A percentile compares a stretch with the other conserved stretches of the same genome.
phyloP scores from a whole-genome alignment of 148 eudicot genomes.

The Dysphania ambrosioides region DNA sequence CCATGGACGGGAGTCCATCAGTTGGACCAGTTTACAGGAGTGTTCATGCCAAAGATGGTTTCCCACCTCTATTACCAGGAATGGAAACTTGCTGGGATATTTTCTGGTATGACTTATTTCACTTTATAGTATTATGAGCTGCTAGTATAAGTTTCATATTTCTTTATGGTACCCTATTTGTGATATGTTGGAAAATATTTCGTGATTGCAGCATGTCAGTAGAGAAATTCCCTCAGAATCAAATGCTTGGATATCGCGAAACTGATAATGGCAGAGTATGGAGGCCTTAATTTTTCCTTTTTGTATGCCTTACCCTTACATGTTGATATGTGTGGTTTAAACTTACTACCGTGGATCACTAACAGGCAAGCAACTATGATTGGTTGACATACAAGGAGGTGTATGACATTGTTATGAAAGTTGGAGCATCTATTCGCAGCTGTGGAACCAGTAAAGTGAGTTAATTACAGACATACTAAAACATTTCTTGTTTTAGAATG shows the following conservation, averaged over 20 bases:
- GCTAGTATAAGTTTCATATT: no score
- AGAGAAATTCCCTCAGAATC: conserved; percentile 63
- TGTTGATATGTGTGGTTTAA: background rate
- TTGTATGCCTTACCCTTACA: background rate
- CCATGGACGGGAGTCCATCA: conserved; percentile 51
- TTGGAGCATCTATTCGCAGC: conserved; percentile 73
- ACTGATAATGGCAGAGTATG: conserved; percentile 57
- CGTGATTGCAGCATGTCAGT: conserved; percentile 53
- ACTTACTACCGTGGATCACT: background rate
- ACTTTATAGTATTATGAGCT: no score
- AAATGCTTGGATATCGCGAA: conserved; percentile 76
- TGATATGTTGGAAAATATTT: background rate
- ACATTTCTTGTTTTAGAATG: background rate
- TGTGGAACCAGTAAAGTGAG: conserved; percentile 64
- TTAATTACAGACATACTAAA: background rate
- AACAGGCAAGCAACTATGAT: conserved; percentile 59
- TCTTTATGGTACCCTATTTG: background rate
- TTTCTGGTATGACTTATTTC: conserved; percentile 46
- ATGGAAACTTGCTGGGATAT: conserved; percentile 88
- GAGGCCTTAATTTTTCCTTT: background rate
- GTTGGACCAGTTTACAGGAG: conserved; percentile 85
- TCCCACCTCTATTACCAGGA: conserved; percentile 52
- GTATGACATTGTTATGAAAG: conserved; percentile 52
- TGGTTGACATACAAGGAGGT: conserved; percentile 88
- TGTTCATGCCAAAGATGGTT: conserved; percentile 67